Base-by-base conservation (phyloP, 768 basidiomycete species). In the Amanita fuliginea region DNA sequence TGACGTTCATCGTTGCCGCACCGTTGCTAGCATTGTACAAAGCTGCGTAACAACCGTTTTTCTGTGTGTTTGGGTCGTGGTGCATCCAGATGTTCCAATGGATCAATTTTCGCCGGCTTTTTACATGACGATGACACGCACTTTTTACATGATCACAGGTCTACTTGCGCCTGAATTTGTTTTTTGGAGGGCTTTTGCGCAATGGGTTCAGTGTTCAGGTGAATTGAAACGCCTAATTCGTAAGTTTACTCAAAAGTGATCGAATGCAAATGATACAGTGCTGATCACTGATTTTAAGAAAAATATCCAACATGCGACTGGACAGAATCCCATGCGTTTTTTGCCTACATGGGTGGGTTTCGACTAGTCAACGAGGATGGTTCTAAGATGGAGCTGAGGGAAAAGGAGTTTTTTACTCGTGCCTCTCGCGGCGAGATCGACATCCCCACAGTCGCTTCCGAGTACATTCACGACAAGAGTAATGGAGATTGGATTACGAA, bases 401-500 rank as follows among this genome's bases (percentile, higher is more conserved):
- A 13, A 13, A 5, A 13, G 1, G 11, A 3, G 2, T 32, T 7
- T 6, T 14, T 13, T 2, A 11, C 1, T 1, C 2, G 6, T 19
- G 7, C 3, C 18, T 35, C 7, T 52, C 34, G 10, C 32, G 22
- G 36, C 36, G 24, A 16, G 18, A 47, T 46, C 34, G 36, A 33
- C n/a, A 55, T 46, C 4, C 54, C 53, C 1, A 34, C 47, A 1
- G 47, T 59, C 9, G 42, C 56, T 0, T 39, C 57, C 21, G 46
- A 55, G 16, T 57, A 60, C 19, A 64, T 66, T n/a, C 28, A 55
- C 16, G 60, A 63, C 48, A 52, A 42, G 41, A 59, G 62, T 47
- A 64, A 63, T 56, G 60, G 59, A 6, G 60, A 64, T 39, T 35
- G 35, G 5, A 22, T 64, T 6, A 51, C 61, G 0, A 64, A 63